These are phyloP conservation scores for Schwanniomyces yamadae DNA, from an alignment of 805 yeast genomes.

Conservation along the genomic window DNA sequence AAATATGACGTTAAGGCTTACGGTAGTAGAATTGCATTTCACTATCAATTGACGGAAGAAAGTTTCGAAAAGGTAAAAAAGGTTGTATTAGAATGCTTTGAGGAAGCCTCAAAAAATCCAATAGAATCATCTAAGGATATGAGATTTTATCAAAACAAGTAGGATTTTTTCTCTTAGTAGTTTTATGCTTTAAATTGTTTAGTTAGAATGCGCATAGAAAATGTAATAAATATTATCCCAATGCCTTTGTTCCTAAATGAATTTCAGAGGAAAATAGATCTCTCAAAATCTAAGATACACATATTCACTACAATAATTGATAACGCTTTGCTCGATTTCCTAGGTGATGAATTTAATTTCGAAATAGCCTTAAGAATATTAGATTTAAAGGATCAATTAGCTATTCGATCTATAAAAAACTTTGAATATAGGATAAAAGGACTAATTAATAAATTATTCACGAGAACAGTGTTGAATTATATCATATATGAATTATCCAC, in stretches of 20 bases:
- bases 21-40: constrained; percentile 82
- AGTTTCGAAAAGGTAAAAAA: constrained; percentile 39
- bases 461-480: constrained; percentile 40
- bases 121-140: constrained; percentile 14
- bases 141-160: constrained; percentile 8
- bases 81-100: constrained; percentile 57
- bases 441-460: constrained; percentile 47
- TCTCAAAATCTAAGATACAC: neutral
- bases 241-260: neutral
- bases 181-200: neutral
- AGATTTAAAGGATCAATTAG: constrained; percentile 41
- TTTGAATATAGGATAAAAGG: constrained; percentile 32
- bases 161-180: neutral
- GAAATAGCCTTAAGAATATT: constrained; percentile 50
- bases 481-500: constrained; percentile 16
- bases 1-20: constrained; percentile 62
- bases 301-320: constrained; percentile 14
- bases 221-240: neutral
- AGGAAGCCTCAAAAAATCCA: constrained; percentile 55
- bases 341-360: constrained; percentile 41
- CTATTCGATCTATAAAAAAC: constrained; percentile 40
- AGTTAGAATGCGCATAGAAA: neutral
- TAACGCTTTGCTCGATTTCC: constrained; percentile 11
- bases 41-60: constrained; percentile 44
- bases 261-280: neutral